A percentile compares a stretch with the other conserved stretches of the same genome.
Conservation (phyloP, 164 flowering plant genomes). For the Dillenia turbinata region DNA sequence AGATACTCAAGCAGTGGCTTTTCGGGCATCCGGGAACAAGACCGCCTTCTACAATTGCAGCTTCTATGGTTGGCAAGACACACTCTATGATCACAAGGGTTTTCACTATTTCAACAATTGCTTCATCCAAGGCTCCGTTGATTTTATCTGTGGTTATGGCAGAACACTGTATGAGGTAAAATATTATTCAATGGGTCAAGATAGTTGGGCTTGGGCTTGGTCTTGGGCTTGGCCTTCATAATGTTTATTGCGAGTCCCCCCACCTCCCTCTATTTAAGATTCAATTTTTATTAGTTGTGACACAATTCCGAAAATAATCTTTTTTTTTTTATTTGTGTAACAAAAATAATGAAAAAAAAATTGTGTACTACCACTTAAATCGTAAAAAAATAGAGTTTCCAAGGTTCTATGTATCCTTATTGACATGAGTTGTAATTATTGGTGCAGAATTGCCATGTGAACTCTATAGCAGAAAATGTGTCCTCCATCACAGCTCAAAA, state of each 20-base stretch:
- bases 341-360: no score
- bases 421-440: no score
- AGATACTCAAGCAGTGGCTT: conserved; percentile 65
- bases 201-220: not conserved
- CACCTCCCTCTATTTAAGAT: not conserved
- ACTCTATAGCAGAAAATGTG: conserved; percentile 53
- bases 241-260: no score
- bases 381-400: no score
- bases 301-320: no score
- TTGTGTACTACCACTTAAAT: no score
- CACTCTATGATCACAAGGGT: conserved; percentile 70
- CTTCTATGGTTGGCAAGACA: conserved; percentile 62
- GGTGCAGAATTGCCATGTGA: conserved; percentile 51
- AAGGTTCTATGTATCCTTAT: no score
- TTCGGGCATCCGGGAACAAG: conserved; percentile 57
- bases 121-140: conserved; percentile 76
- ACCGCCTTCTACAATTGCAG: conserved; percentile 69
- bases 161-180: conserved; percentile 62
- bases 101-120: conserved; percentile 65
- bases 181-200: not conserved
- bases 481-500: conserved; percentile 73
- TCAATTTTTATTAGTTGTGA: no score
- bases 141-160: conserved; percentile 73
- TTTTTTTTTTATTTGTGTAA: not conserved
- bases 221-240: not conserved